Base-by-base conservation (phyloP, 768 basidiomycete genomes). In the Naganishia friedmannii region DNA sequence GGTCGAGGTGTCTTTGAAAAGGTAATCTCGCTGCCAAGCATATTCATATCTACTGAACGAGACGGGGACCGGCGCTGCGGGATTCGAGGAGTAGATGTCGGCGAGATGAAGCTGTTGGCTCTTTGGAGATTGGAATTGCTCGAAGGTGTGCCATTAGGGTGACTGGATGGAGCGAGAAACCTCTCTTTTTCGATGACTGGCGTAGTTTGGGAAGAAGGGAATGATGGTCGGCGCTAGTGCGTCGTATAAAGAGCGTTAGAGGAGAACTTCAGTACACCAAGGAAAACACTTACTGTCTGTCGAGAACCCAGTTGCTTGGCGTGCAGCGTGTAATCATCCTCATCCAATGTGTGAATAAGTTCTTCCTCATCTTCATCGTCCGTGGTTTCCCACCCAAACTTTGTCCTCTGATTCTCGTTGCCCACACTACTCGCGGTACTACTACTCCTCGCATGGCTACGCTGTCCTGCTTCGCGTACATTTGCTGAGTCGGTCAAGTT, bases 261-360 rank as follows among this genome's bases (percentile, higher is more conserved):
- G 23, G 51, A 7, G 12, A 34, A 17, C 19, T 28, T 29, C 13
- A 19, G 21, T 2, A 28, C 13, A 46, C 8, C 63, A 17, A 45
- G 28, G 10, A 28, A 28, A 19, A 13, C 10, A 66, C 65, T 53
- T 48, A 66, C 65, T 9, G 28, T 53, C 34, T 31, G 48, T n/a
- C 42, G 42, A 8, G 68, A 46, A 46, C 69, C 37, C 54, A 71
- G 53, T 26, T 72, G 53, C 70, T 66, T 51, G 72, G 70, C 58
- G 29, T 87, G 84, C 54, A 89, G 84, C 0, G 88, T 89, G 60
- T 86, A 75, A 74, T 90, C 89, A 75, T 88, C 88, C 39, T 85
- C 86, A 28, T 87, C 86, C 17, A 81, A 39, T 4, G 58, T 72
- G 26, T 73, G 66, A n/a, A 77, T 77, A 32, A 77, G 72, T 46